Conservation (phyloP, 1,284 basidiomycete species). For the Apiotrichum montevideense region DNA sequence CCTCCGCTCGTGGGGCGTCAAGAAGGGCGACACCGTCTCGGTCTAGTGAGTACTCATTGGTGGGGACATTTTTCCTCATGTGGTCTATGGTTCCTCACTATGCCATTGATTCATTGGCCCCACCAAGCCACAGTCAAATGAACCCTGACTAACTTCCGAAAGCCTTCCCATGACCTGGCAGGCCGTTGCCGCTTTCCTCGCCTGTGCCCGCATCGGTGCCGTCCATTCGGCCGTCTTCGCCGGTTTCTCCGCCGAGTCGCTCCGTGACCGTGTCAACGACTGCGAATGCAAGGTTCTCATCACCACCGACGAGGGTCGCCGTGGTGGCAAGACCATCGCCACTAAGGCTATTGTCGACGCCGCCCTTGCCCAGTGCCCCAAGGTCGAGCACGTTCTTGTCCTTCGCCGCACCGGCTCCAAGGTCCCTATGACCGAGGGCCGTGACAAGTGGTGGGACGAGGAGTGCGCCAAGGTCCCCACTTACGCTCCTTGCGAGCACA, state of each 20-base stretch:
- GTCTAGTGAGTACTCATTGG: constrained; percentile 55
- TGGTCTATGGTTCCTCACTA: too few species aligned
- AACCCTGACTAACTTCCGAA: background rate
- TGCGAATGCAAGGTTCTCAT: constrained; percentile 86
- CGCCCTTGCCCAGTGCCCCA: constrained; percentile 76
- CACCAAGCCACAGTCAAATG: background rate
- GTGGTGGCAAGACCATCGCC: constrained; percentile 91
- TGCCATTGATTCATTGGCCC: background rate
- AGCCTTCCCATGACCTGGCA: constrained; percentile 60
- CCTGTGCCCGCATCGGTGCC: constrained; percentile 94
- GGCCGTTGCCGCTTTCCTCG: constrained; percentile 89
- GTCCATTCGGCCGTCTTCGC: constrained; percentile 99
- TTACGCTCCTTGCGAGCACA: constrained; percentile 81
- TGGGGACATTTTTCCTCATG: too few species aligned
- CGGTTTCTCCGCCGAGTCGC: constrained; percentile 93
- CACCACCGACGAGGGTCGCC: constrained; percentile 89
- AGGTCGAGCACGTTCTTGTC: constrained; percentile 86
- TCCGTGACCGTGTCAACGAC: constrained; percentile 88
- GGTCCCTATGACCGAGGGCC: constrained; percentile 73
- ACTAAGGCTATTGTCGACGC: constrained; percentile 91
- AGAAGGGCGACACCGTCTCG: constrained; percentile 92
- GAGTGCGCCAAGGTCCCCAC: constrained; percentile 74
- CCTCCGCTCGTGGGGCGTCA: constrained; percentile 81
- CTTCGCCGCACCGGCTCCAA: constrained; percentile 79
- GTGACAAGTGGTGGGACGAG: constrained; percentile 97